Base-by-base conservation (phyloP, 2,329 filamentous ascomycete genomes). In the Xylariales sp. region DNA sequence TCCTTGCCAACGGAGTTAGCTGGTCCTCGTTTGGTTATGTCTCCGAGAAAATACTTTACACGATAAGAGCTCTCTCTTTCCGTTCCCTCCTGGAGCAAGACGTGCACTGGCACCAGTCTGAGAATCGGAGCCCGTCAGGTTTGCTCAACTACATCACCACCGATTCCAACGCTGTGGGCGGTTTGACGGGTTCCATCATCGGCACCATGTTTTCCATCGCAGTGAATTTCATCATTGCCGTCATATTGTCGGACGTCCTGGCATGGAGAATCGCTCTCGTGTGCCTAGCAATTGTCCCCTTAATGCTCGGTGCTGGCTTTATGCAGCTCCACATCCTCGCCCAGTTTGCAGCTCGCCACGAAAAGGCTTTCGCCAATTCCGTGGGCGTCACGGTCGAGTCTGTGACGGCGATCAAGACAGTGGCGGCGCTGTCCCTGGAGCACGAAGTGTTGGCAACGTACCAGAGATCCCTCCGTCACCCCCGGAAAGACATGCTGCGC, bases 231-330 rank as follows among this genome's bases (percentile, higher is more conserved):
- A 47, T 76, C 3, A 84, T 83, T 0, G 81, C 76, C 10, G 59
- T 87, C 11, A 63, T 72, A 31, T 80, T 90, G 34, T 72, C 82
- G 1, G 87, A 88, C 49, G 66, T 72, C 7, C 87, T 84, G 53
- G 82, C 82, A 2, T 90, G 85, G 85, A 89, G 88, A 54, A 67
- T 90, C 5, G 77, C 81, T 0, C 62, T 88, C 0, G 79, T 90
- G 0, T 72, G 76, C 0, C 61, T 81, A 7, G 82, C 78, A 45
- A 76, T 83, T 2, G 70, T 76, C 44, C 75, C 74, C 1, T 52
- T 78, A 14, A 61, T 69, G 33, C 47, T 78, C 3, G 48, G 55
- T 2, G 65, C 70, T 1, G 68, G 66, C 1, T 78, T 57, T 38
- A 57, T 53, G 40, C 49, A 52, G 15, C 45, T 57, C 21, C 50